phyloP scores from a whole-genome alignment of 805 yeast species.

The Suhomyces sp. region DNA sequence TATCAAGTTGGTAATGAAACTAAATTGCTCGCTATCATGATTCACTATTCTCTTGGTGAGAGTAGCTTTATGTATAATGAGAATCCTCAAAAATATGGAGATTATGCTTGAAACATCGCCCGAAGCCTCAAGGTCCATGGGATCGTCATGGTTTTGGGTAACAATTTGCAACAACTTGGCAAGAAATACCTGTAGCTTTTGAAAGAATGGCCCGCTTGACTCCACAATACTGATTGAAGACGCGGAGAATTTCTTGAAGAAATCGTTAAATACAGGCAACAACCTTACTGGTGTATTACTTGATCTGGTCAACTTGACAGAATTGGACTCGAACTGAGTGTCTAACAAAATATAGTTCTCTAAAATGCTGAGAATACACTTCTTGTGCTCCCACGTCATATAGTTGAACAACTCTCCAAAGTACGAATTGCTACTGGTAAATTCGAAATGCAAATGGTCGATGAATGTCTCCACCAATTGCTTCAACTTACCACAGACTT shows the following conservation, averaged over 20 bases:
- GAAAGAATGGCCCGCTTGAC: conserved; percentile 20
- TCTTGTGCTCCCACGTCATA: conserved; percentile 29
- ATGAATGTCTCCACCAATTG: conserved; percentile 15
- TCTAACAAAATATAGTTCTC: conserved; percentile 26
- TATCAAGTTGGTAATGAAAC: conserved; percentile 47
- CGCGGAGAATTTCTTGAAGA: conserved; percentile 47
- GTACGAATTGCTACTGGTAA: conserved; percentile 29
- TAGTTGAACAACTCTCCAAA: conserved; percentile 40
- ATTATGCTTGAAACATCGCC: conserved; percentile 29
- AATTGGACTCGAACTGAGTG: conserved; percentile 8
- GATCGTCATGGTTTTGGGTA: neutral
- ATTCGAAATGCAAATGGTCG: conserved; percentile 23
- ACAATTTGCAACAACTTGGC: conserved; percentile 16
- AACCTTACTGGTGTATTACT: conserved; percentile 16
- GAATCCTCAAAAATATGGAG: conserved; percentile 49
- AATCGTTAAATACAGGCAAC: conserved; percentile 41
- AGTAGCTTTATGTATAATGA: conserved; percentile 55
- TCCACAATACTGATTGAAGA: conserved; percentile 22
- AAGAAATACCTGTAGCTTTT: conserved; percentile 20
- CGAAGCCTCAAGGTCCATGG: neutral
- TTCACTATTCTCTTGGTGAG: conserved; percentile 43
- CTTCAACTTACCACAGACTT: conserved; percentile 11
- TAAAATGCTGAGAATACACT: conserved; percentile 23
- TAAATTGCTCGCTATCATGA: conserved; percentile 42
- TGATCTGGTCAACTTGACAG: neutral